phyloP scores from a whole-genome alignment of 768 basidiomycete species.

The Punctularia strigosozonata region DNA sequence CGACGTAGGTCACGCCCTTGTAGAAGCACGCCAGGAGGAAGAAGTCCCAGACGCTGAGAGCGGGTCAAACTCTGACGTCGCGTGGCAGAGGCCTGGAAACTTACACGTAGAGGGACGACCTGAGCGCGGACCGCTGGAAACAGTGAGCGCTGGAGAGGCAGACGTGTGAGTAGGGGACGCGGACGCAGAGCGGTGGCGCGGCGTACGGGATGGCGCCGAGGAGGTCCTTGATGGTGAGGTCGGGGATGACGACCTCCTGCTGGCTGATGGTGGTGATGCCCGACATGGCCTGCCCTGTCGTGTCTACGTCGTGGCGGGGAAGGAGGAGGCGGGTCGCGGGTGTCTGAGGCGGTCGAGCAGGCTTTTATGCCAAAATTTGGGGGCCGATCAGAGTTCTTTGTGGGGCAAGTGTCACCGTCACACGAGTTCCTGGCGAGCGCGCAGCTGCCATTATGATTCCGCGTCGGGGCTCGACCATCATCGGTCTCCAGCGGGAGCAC shows the following conservation, averaged over 20 bases:
- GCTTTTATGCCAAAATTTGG: too few relatives aligned
- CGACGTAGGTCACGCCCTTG: conserved; percentile 54
- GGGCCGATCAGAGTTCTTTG: too few relatives aligned
- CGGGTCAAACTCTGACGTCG: conserved; percentile 8
- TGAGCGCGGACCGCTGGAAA: conserved; percentile 79
- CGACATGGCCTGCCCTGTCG: not conserved
- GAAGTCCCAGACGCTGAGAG: conserved; percentile 59
- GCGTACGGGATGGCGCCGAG: conserved; percentile 74
- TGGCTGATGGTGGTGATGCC: conserved; percentile 33
- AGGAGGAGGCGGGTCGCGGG: conserved; percentile 3
- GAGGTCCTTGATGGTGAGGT: conserved; percentile 81
- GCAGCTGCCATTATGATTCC: too few relatives aligned
- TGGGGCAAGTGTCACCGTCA: too few relatives aligned
- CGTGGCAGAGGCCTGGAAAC: conserved; percentile 13
- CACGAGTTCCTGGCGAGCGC: too few relatives aligned
- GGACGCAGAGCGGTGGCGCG: conserved; percentile 3
- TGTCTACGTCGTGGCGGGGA: not conserved
- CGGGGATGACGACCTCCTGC: conserved; percentile 58
- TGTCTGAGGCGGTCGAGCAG: conserved; percentile 7
- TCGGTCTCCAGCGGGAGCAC: too few relatives aligned
- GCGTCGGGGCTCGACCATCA: too few relatives aligned
- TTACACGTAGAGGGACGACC: conserved; percentile 70
- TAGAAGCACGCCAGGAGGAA: conserved; percentile 57
- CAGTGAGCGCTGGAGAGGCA: conserved; percentile 54
- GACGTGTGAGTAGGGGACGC: not conserved